Percentiles rank a stretch among this genome's conserved stretches.
These are phyloP conservation scores for Cotoneaster glaucophyllus DNA, from an alignment of 306 rosid genomes.

Conservation along the genomic window DNA sequence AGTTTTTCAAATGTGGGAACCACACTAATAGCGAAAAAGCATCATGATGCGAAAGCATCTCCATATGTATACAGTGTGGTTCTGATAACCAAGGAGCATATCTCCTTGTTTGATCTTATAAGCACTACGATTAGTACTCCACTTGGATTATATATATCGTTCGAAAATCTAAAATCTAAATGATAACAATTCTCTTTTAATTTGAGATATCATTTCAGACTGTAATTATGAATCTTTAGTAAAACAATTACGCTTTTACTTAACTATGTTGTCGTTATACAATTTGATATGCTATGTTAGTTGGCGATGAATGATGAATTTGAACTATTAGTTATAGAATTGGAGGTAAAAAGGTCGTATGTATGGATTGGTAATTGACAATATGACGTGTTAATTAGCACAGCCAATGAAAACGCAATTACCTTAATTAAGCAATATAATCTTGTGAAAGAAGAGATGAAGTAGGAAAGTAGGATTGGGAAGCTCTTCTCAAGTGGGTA, in stretches of 20 bases:
- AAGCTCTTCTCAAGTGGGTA: slow-evolving; percentile 37
- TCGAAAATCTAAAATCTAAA: neutral
- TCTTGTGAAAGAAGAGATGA: slow-evolving; percentile 23
- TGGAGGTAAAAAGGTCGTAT: neutral
- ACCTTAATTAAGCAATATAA: neutral
- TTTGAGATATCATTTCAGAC: too few relatives aligned
- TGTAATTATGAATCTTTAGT: too few relatives aligned
- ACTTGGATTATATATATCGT: neutral
- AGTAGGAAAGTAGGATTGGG: slow-evolving; percentile 40
- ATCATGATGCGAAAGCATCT: slow-evolving; percentile 4
- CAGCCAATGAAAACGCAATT: neutral
- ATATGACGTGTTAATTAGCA: neutral
- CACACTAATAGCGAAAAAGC: neutral
- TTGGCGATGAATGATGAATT: neutral
- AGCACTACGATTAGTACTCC: neutral
- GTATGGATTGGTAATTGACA: neutral
- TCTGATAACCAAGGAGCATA: slow-evolving; percentile 8
- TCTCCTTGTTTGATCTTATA: neutral
- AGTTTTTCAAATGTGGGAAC: slow-evolving; percentile 27
- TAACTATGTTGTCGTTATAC: neutral
- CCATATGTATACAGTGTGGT: neutral
- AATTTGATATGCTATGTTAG: neutral
- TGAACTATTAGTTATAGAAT: neutral
- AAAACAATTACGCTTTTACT: neutral
- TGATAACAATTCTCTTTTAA: neutral